Base-by-base conservation (phyloP, 306 rosid genomes). In the Casuarina glauca region DNA sequence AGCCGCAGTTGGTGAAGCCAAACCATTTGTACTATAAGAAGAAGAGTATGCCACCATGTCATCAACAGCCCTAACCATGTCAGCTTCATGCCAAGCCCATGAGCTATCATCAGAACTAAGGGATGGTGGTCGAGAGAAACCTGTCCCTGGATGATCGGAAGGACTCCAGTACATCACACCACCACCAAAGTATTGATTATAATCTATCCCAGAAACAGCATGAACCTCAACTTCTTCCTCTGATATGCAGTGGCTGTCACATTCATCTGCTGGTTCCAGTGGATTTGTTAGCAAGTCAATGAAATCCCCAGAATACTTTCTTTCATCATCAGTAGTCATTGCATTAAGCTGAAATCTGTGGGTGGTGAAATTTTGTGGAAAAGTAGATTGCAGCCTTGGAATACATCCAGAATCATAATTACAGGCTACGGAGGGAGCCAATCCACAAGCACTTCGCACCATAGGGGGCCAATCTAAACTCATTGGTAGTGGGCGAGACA, bases 31-130 rank as follows among this genome's bases (percentile, higher is more conserved):
- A 83, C 90, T 83, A 74, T 90, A 94, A 4, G 98, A 88, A 82
- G 98, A 94, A 70, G 98, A 86, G 82, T 90, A 94, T 62, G 98
- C 93, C 88, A 94, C 98, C 98, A 94, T 94, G 78, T 94, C 98
- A 91, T 94, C 98, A 69, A 94, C 98, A 60, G 96, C 87, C 84
- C 94, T 89, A 81, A 82, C 90, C 92, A 94, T 90, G 87, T 94
- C 98, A 76, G 98, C 98, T 76, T 94, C 98, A 73, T 89, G 93
- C 96, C 93, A 89, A 80, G 98, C 94, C 98, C 96, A 94, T 69
- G 88, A 77, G 85, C 98, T 94, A 85, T 94, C 98, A 84, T 94
- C 98, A 71, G 97, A 94, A 81, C 98, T 91, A 74, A 91, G 98
- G 49, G 97, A 94, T 43, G 98, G 98, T 67, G 98, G 97, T 39